Evolutionary conservation across 257 asterid genomes (phyloP).

Genomic region (Forsythia suspensa): DNA sequence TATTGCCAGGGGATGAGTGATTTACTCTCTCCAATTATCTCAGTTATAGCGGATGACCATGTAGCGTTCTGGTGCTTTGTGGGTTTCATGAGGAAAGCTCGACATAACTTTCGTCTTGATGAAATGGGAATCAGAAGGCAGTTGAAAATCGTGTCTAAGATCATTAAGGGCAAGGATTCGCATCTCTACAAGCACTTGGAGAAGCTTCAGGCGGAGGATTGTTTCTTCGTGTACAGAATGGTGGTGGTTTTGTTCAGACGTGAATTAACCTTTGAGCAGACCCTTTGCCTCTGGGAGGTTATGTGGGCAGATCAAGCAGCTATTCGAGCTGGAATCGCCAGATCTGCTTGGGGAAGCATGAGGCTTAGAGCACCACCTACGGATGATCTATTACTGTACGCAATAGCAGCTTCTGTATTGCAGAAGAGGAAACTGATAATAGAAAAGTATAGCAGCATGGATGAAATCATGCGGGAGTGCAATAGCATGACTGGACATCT

Average conservation of each 20-base stretch:
- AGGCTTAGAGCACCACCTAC: constrained; percentile 80
- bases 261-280: constrained; percentile 80
- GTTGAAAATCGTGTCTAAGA: constrained; percentile 63
- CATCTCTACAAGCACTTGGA: constrained; percentile 80
- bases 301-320: constrained; percentile 99
- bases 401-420: constrained; percentile 80
- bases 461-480: constrained; percentile 85
- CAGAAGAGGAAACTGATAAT: constrained; percentile 79
- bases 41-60: constrained; percentile 75
- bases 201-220: constrained; percentile 89
- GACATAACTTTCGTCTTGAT: constrained; percentile 90
- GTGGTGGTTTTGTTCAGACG: constrained; percentile 87
- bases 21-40: constrained; percentile 79
- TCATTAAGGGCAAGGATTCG: constrained; percentile 75
- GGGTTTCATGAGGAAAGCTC: constrained; percentile 89
- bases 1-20: constrained; percentile 98
- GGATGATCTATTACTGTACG: constrained; percentile 78
- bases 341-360: constrained; percentile 67
- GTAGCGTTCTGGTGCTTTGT: constrained; percentile 90
- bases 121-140: constrained; percentile 87
- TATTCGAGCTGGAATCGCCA: constrained; percentile 68
- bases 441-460: constrained; percentile 85
- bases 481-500: constrained; percentile 82
- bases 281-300: constrained; percentile 90
- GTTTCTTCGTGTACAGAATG: constrained; percentile 93